Conservation (phyloP, 2,329 filamentous ascomycete species). For the Tolypocladium album region DNA sequence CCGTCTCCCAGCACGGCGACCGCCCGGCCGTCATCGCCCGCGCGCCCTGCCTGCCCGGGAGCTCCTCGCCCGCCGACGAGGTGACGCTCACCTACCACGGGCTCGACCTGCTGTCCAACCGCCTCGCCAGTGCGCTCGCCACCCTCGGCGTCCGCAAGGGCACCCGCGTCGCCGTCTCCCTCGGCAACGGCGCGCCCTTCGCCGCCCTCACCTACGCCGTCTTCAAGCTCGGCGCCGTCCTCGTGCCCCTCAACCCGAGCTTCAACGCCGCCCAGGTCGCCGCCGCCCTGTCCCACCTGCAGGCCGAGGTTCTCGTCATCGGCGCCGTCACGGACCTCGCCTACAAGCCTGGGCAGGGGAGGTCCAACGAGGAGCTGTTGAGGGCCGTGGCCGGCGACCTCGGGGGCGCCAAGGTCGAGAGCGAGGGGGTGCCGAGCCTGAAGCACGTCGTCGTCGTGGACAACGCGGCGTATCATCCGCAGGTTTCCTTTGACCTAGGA, state of each 20-base stretch:
- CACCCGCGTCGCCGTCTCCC: conserved; percentile 7
- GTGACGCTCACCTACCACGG: conserved; percentile 60
- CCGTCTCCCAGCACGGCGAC: conserved; percentile 56
- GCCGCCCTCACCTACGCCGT: conserved; percentile 78
- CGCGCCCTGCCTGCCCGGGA: conserved; percentile 27
- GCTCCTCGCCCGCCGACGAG: conserved; percentile 40
- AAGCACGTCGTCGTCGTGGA: conserved; percentile 65
- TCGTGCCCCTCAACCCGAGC: conserved; percentile 87
- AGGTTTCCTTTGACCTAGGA: conserved; percentile 32
- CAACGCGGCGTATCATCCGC: conserved; percentile 49
- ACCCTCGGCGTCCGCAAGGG: conserved; percentile 64
- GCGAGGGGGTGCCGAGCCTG: conserved; percentile 54
- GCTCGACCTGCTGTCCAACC: conserved; percentile 68
- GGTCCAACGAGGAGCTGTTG: conserved; percentile 41
- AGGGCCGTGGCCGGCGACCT: conserved; percentile 33
- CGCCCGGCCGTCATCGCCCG: conserved; percentile 46
- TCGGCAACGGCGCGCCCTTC: conserved; percentile 65
- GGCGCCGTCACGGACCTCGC: conserved; percentile 81
- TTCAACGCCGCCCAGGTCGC: conserved; percentile 75
- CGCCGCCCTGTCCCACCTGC: conserved; percentile 67
- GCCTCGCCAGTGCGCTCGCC: conserved; percentile 59
- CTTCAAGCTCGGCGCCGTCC: conserved; percentile 87
- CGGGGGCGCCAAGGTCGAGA: conserved; percentile 17
- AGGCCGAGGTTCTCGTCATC: conserved; percentile 64
- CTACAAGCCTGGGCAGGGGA: conserved; percentile 44